Evolutionary conservation across 1,139 yeast species (phyloP).

Genomic region (Diutina siamensis): DNA sequence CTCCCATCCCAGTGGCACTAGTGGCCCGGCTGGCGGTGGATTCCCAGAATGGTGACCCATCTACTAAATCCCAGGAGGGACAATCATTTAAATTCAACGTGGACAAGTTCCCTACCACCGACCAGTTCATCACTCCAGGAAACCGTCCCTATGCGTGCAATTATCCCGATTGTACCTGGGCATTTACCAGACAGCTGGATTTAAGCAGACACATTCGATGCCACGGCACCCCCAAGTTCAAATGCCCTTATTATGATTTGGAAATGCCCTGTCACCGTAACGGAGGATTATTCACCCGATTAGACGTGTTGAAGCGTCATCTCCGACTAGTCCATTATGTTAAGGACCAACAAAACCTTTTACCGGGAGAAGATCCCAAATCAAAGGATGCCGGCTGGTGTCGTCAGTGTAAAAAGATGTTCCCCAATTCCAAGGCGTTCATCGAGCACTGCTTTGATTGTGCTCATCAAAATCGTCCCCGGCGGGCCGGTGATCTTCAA

Average conservation of each 20-base stretch:
- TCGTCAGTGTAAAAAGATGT: slow-evolving; percentile 47
- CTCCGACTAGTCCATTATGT: slow-evolving; percentile 55
- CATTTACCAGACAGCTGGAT: slow-evolving; percentile 57
- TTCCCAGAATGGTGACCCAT: neutral
- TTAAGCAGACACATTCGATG: slow-evolving; percentile 54
- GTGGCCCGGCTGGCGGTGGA: neutral
- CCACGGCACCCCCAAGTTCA: slow-evolving; percentile 51
- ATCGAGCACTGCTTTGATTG: slow-evolving; percentile 59
- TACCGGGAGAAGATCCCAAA: slow-evolving; percentile 5
- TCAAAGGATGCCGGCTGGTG: slow-evolving; percentile 50
- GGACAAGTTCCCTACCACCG: neutral
- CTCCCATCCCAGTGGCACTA: neutral
- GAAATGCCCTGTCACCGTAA: slow-evolving; percentile 63
- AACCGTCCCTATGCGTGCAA: slow-evolving; percentile 39
- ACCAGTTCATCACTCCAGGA: neutral
- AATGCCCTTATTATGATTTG: slow-evolving; percentile 59
- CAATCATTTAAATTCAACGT: neutral
- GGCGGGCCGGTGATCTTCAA: neutral
- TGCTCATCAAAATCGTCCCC: slow-evolving; percentile 22
- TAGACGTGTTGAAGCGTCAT: slow-evolving; percentile 64
- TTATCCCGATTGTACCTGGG: slow-evolving; percentile 48
- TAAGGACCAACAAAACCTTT: slow-evolving; percentile 27
- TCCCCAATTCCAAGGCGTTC: slow-evolving; percentile 44
- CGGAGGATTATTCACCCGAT: slow-evolving; percentile 59
- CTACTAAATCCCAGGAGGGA: neutral